These are phyloP conservation scores for Hericium coralloides DNA, from an alignment of 768 basidiomycete genomes.

Conservation along the genomic window DNA sequence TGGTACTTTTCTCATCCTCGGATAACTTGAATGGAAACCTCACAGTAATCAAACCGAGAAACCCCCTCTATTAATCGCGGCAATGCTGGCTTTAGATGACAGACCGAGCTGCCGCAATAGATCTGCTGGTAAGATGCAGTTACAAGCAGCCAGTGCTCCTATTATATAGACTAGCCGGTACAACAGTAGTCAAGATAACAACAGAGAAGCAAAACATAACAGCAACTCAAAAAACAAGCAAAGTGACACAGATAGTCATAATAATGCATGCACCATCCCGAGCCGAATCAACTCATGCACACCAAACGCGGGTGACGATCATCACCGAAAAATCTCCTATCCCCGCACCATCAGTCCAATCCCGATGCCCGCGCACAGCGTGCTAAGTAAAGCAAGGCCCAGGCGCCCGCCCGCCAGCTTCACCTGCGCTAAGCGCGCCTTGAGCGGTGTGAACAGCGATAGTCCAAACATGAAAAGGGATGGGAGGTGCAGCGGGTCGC, in stretches of 20 bases:
- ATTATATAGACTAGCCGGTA: background rate
- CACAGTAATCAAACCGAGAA: too few relatives aligned
- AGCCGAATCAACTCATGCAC: background rate
- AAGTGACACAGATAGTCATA: background rate
- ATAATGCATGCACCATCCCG: background rate
- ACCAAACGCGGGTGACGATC: background rate
- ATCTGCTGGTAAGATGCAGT: too few relatives aligned
- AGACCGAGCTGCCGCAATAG: too few relatives aligned
- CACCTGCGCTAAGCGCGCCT: slow-evolving; percentile 18
- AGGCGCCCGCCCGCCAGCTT: slow-evolving; percentile 17
- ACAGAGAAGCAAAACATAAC: background rate
- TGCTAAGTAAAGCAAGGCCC: slow-evolving; percentile 29
- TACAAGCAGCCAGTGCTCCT: background rate
- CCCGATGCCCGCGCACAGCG: slow-evolving; percentile 37
- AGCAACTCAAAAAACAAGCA: background rate
- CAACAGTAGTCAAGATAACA: background rate
- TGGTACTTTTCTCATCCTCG: too few relatives aligned
- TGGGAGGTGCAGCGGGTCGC: slow-evolving; percentile 62
- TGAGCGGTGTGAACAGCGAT: slow-evolving; percentile 46
- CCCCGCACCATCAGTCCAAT: slow-evolving; percentile 27
- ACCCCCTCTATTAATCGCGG: too few relatives aligned
- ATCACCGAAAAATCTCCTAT: background rate
- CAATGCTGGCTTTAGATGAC: too few relatives aligned
- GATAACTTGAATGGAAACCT: too few relatives aligned
- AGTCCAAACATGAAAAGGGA: slow-evolving; percentile 53